These are phyloP conservation scores for Inga leiocalycina DNA, from an alignment of 306 rosid species.

Conservation along the genomic window DNA sequence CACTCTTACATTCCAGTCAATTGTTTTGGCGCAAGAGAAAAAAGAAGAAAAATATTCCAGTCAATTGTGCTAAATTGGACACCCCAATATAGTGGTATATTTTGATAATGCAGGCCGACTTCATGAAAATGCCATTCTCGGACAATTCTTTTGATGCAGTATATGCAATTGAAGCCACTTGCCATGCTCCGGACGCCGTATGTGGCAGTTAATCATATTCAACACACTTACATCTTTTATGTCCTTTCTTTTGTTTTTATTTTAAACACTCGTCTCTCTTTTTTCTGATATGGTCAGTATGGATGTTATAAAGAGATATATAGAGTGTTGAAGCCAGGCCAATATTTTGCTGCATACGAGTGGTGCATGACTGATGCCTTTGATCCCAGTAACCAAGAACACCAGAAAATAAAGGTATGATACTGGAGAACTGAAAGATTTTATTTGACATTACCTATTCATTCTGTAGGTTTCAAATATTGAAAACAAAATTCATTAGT, in stretches of 20 bases:
- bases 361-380: constrained; percentile 96
- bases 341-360: constrained; percentile 90
- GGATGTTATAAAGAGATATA: constrained; percentile 95
- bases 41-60: neutral
- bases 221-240: neutral
- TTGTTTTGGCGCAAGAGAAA: neutral
- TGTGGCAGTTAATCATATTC: constrained; percentile 26
- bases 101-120: constrained; percentile 80
- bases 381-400: constrained; percentile 74
- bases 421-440: constrained; percentile 10
- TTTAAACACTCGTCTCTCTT: constrained; percentile 24
- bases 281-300: constrained; percentile 43
- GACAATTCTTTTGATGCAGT: constrained; percentile 88
- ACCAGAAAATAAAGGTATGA: constrained; percentile 82
- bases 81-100: neutral
- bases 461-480: constrained; percentile 14
- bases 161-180: constrained; percentile 98
- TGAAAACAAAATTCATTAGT: constrained; percentile 16
- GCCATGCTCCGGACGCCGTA: constrained; percentile 98
- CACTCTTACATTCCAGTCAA: constrained; percentile 2
- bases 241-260: constrained; percentile 19
- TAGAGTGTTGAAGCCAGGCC: constrained; percentile 94
- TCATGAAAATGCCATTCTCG: constrained; percentile 90
- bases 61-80: neutral
- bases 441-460: neutral